These are phyloP conservation scores for Tetrapisispora taiwanensis DNA, from an alignment of 805 yeast genomes.

Conservation along the genomic window DNA sequence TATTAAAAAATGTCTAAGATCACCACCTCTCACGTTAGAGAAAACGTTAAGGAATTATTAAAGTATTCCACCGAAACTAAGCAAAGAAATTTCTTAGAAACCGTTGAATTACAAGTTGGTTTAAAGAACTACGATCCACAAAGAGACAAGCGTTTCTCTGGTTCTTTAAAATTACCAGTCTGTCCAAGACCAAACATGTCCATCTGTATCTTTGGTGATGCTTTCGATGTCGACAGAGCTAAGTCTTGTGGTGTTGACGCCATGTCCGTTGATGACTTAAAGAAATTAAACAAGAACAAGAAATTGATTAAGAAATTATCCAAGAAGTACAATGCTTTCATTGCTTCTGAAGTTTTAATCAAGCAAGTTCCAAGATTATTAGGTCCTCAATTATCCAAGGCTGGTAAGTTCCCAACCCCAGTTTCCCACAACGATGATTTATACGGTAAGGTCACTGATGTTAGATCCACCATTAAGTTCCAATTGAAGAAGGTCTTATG, in stretches of 20 bases:
- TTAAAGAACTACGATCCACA: slow-evolving; percentile 99
- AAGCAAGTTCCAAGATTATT: slow-evolving; percentile 99
- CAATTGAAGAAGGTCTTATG: slow-evolving; percentile 99
- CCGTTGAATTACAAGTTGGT: slow-evolving; percentile 99
- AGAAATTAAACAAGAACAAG: slow-evolving; percentile 99
- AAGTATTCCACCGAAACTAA: slow-evolving; percentile 86
- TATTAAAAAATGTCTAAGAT: slow-evolving; percentile 73
- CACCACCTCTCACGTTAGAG: slow-evolving; percentile 89
- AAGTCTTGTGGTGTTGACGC: slow-evolving; percentile 98
- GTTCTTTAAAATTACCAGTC: slow-evolving; percentile 94
- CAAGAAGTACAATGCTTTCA: slow-evolving; percentile 98
- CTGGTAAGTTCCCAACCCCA: slow-evolving; percentile 99
- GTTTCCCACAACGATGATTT: slow-evolving; percentile 99
- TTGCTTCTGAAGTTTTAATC: slow-evolving; percentile 98
- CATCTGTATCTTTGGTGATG: slow-evolving; percentile 99
- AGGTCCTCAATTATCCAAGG: slow-evolving; percentile 99
- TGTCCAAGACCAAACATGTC: slow-evolving; percentile 99
- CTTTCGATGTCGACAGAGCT: slow-evolving; percentile 99
- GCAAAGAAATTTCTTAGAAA: slow-evolving; percentile 99
- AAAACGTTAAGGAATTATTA: slow-evolving; percentile 85
- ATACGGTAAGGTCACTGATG: slow-evolving; percentile 91
- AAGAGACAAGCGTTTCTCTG: slow-evolving; percentile 99
- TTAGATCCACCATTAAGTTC: slow-evolving; percentile 99
- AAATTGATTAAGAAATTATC: slow-evolving; percentile 99
- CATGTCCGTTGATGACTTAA: slow-evolving; percentile 99